These are phyloP conservation scores for Hypoxylon lienhwacheense DNA, from an alignment of 495 filamentous ascomycete genomes.

Conservation along the genomic window DNA sequence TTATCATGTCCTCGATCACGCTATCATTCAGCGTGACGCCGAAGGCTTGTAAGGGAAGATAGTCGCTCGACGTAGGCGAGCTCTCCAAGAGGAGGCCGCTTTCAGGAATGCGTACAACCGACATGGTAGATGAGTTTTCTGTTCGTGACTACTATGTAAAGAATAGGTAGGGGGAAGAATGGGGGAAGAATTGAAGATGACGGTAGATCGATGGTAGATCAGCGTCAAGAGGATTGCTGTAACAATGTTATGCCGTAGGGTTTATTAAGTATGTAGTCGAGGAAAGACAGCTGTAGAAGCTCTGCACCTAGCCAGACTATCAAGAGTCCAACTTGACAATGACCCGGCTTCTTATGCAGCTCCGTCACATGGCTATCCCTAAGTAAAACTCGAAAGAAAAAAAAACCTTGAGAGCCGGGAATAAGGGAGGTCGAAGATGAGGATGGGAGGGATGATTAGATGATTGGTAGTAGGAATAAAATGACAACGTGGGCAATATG, in stretches of 20 bases:
- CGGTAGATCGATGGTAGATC: background rate
- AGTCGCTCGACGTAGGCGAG: conserved; percentile 39
- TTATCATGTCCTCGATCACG: conserved; percentile 71
- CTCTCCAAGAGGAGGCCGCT: conserved; percentile 50
- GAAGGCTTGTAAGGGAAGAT: conserved; percentile 55
- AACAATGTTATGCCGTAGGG: conserved; percentile 19
- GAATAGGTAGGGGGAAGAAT: conserved; percentile 2
- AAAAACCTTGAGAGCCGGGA: no score
- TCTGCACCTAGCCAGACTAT: conserved; percentile 42
- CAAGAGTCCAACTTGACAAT: conserved; percentile 40
- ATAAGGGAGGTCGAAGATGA: conserved; percentile 3
- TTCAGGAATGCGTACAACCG: conserved; percentile 47
- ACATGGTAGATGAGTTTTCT: conserved; percentile 26
- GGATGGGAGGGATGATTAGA: background rate
- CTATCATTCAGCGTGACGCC: conserved; percentile 66
- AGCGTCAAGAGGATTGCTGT: conserved; percentile 8
- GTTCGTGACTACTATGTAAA: conserved; percentile 4
- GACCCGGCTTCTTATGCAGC: conserved; percentile 41
- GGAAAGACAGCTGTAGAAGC: conserved; percentile 36
- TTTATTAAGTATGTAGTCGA: no score
- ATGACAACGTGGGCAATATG: background rate
- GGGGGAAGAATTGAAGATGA: conserved; percentile 5
- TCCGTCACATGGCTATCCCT: conserved; percentile 39
- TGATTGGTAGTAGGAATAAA: background rate
- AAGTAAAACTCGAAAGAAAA: background rate